Evolutionary conservation across 202 grass and related monocot species (phyloP).

Genomic region (Zizania palustris): DNA sequence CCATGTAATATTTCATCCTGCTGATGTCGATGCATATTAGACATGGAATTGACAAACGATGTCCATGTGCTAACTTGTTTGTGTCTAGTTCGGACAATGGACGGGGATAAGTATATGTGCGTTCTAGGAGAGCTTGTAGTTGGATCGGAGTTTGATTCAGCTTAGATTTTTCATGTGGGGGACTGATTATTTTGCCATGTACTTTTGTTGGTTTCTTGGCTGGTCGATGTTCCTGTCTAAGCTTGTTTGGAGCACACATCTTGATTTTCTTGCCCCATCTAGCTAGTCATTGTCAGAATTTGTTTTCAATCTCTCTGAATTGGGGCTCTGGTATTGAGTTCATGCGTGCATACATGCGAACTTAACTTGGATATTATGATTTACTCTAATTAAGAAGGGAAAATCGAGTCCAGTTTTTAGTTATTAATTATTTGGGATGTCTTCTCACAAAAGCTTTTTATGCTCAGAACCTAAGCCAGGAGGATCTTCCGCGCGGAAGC

Average conservation of each 20-base stretch:
- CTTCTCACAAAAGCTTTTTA: too few species aligned
- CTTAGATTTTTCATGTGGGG: constrained; percentile 50
- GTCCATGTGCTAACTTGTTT: too few species aligned
- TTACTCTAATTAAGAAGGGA: neutral
- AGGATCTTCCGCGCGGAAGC: too few species aligned
- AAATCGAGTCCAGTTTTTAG: neutral
- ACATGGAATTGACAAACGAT: too few species aligned
- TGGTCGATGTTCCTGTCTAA: neutral
- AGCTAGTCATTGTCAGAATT: neutral
- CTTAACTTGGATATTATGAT: neutral
- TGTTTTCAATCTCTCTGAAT: neutral
- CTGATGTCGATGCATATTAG: too few species aligned
- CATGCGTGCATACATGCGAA: neutral
- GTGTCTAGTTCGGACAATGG: too few species aligned
- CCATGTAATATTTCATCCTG: too few species aligned
- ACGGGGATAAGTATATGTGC: too few species aligned
- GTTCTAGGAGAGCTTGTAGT: constrained; percentile 47
- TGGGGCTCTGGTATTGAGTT: neutral
- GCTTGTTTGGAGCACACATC: neutral
- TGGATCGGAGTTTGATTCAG: constrained; percentile 45
- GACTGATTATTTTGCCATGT: constrained; percentile 11
- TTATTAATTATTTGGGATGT: neutral
- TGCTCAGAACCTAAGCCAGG: too few species aligned
- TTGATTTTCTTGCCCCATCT: neutral
- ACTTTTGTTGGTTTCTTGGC: constrained; percentile 35